Conservation (phyloP, 192 early-diverging fungal genomes). For the Allomyces javanicus region DNA sequence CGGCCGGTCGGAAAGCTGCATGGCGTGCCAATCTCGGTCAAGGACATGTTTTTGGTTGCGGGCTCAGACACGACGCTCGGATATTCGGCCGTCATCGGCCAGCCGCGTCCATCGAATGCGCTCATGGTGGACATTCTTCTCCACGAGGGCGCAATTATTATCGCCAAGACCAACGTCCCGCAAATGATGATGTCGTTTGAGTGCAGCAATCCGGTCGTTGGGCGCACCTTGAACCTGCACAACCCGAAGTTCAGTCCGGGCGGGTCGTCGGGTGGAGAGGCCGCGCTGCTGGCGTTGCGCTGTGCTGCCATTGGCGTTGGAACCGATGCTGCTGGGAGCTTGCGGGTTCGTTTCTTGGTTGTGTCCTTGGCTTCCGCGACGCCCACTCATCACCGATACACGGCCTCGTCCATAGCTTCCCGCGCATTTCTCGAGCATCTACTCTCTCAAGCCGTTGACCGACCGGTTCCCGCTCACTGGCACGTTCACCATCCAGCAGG, state of each 20-base stretch:
- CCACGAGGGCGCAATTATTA: background rate
- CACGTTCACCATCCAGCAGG: background rate
- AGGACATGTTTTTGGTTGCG: background rate
- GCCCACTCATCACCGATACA: too few relatives aligned
- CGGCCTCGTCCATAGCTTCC: background rate
- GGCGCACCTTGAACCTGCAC: slow-evolving; percentile 3
- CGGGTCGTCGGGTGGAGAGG: slow-evolving; percentile 4
- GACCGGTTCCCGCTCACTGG: background rate
- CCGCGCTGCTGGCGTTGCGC: background rate
- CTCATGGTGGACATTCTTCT: background rate
- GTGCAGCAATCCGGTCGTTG: slow-evolving; percentile 2
- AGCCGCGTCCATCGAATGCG: too few relatives aligned
- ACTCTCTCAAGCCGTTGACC: background rate
- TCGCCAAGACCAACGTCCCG: slow-evolving; percentile 3
- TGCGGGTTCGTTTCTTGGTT: background rate
- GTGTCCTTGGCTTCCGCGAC: too few relatives aligned
- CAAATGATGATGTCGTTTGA: background rate
- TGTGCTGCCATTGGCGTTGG: slow-evolving; percentile 1
- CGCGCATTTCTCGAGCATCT: slow-evolving; percentile 1
- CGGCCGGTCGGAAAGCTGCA: background rate
- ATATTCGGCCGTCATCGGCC: too few relatives aligned
- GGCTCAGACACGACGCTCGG: too few relatives aligned
- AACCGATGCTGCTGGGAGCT: slow-evolving; percentile 3
- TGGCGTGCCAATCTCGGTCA: background rate
- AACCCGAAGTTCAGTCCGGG: slow-evolving; percentile 1